Base-by-base conservation (phyloP, 768 basidiomycete genomes). In the Xerocomus spinulosus region DNA sequence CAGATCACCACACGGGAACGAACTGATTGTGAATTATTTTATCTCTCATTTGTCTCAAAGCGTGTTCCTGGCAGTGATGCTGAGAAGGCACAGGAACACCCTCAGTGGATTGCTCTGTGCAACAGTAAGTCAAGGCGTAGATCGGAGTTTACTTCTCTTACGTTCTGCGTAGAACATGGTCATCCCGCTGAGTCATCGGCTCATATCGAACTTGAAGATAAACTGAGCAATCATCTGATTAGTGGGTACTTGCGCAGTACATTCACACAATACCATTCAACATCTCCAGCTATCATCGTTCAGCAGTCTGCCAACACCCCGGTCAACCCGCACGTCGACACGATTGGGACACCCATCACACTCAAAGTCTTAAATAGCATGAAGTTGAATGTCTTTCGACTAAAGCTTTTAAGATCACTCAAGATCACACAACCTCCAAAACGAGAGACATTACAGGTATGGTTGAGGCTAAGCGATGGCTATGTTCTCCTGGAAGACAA, bases 11-110 rank as follows among this genome's bases (percentile, higher is more conserved):
- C 62, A 9, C 81, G 76, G 53, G 88, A 92, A 62, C 76, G 92
- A 33, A 70, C 68, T n/a, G 92, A 94, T 58, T 80, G 82, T 41
- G 92, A 95, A 66, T 62, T 90, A 21, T 87, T 87, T 61, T 95
- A 92, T 67, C 73, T 92, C 41, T 85, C 87, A 10, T 72, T 75
- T 52, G 69, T 90, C 52, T 71, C 73, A 44, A 76, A 74, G 38
- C 63, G 77, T 33, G 73, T 72, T 24, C 68, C 70, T 33, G 58
- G 61, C 10, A 44, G 52, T 32, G 69, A 76, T 30, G 69, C 76
- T 17, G 75, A 73, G 35, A 74, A 74, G 42, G 50, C 59, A 49
- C 60, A 67, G 56, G 65, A 69, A 54, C 82, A 91, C 59, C 85
- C 84, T 26, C 82, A 78, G 45, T 90, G 85, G 83, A 54, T 59